These are phyloP conservation scores for Thoreauomyces humboldtii DNA, from an alignment of 192 early-diverging fungal species.

Conservation along the genomic window DNA sequence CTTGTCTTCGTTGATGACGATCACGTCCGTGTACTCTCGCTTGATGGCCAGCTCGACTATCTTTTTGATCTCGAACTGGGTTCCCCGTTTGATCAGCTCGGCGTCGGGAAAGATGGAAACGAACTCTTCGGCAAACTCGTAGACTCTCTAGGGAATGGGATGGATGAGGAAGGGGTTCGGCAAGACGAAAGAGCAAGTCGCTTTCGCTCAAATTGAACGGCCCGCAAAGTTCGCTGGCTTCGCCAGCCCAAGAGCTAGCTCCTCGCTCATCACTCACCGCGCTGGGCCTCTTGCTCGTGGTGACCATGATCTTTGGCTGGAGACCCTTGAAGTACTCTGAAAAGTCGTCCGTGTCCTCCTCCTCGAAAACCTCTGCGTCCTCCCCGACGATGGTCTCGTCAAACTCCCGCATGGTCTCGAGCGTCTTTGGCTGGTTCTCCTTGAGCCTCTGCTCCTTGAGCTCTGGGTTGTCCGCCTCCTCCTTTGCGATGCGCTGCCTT, in stretches of 20 bases:
- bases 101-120: conserved; percentile 86
- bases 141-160: conserved; percentile 49
- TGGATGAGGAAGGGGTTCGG: too few relatives aligned
- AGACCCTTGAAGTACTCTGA: conserved; percentile 82
- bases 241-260: too few relatives aligned
- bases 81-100: conserved; percentile 82
- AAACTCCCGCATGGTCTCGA: conserved; percentile 88
- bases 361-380: conserved; percentile 49
- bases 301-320: conserved; percentile 89
- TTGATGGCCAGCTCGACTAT: conserved; percentile 89
- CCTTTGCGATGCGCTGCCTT: conserved; percentile 70
- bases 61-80: conserved; percentile 83
- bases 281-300: conserved; percentile 67
- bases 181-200: too few relatives aligned
- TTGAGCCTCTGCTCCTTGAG: conserved; percentile 82
- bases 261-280: conserved; percentile 17
- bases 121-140: conserved; percentile 89
- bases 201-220: too few relatives aligned
- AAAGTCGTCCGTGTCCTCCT: conserved; percentile 60
- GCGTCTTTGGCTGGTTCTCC: conserved; percentile 86
- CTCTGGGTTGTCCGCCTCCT: conserved; percentile 79
- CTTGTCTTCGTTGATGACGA: conserved; percentile 91
- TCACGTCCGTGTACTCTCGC: conserved; percentile 88
- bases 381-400: conserved; percentile 83
- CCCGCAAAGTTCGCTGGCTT: too few relatives aligned